phyloP scores from a whole-genome alignment of 108 stramenopile genomes.

The Schizochytrium sp. region DNA sequence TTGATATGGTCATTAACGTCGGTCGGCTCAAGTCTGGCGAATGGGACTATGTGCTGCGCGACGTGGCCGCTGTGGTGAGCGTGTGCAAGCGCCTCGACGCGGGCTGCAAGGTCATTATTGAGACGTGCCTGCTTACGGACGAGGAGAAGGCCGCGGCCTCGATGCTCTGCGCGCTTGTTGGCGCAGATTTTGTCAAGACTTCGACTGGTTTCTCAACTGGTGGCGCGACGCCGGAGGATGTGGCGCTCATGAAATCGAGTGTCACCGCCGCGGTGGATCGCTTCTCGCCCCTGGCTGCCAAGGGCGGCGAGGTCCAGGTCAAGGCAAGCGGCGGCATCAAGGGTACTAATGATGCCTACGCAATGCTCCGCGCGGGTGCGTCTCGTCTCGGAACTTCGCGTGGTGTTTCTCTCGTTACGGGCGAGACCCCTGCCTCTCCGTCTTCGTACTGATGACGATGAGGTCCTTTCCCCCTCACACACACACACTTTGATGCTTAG shows the following conservation, averaged over 20 bases:
- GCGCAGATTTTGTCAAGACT: constrained; percentile 28
- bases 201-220: constrained; percentile 22
- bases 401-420: neutral
- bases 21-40: neutral
- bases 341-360: neutral
- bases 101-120: constrained; percentile 24
- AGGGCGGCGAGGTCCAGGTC: neutral
- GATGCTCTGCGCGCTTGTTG: neutral
- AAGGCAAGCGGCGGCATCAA: constrained; percentile 32
- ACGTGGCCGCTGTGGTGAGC: constrained; percentile 2
- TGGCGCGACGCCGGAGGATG: constrained; percentile 20
- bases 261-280: neutral
- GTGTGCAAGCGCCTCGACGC: neutral
- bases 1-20: constrained; percentile 29
- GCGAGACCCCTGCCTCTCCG: neutral
- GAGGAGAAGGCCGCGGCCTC: constrained; percentile 10
- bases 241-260: neutral
- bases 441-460: too few species aligned
- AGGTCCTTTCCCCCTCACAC: too few species aligned
- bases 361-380: constrained; percentile 27
- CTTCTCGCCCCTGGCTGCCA: neutral
- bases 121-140: constrained; percentile 22
- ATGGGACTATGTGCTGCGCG: neutral
- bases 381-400: constrained; percentile 26
- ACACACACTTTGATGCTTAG: too few species aligned